These are phyloP conservation scores for Chytriomyces sp. DNA, from an alignment of 192 early-diverging fungal species.

Conservation along the genomic window DNA sequence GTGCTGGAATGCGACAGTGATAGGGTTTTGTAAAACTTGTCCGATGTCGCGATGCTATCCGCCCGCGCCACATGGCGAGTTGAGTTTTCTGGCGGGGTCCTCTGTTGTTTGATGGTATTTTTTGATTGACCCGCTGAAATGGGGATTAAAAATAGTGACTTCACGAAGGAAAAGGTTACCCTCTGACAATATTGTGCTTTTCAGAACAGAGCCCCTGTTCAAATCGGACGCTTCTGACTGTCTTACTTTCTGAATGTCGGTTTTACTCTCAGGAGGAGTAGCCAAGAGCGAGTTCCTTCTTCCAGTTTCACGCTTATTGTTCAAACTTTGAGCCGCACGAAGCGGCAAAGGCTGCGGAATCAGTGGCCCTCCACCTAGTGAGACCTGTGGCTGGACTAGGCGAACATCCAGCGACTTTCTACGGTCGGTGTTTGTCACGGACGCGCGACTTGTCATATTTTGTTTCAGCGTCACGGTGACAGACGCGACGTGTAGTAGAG, in stretches of 20 bases:
- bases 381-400: conserved; percentile 12
- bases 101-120: conserved; percentile 12
- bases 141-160: not conserved
- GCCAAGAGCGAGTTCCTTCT: conserved; percentile 20
- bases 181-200: not conserved
- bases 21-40: conserved; percentile 22
- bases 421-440: not conserved
- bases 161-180: conserved; percentile 1
- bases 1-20: conserved; percentile 1
- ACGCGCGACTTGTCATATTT: not conserved
- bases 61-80: conserved; percentile 8
- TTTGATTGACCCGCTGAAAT: conserved; percentile 12
- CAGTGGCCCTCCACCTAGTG: not conserved
- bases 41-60: not conserved
- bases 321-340: not conserved
- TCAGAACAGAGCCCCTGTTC: conserved; percentile 6
- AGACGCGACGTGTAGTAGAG: too few species aligned
- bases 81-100: conserved; percentile 12
- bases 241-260: conserved; percentile 7
- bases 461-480: too few species aligned
- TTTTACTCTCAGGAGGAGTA: conserved; percentile 21
- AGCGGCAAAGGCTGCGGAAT: not conserved
- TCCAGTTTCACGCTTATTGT: conserved; percentile 8
- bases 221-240: conserved; percentile 17
- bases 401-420: conserved; percentile 18